A percentile compares a stretch with the other conserved stretches of the same genome.
Evolutionary conservation across 805 yeast genomes (phyloP).

Genomic region (Lachancea waltii): DNA sequence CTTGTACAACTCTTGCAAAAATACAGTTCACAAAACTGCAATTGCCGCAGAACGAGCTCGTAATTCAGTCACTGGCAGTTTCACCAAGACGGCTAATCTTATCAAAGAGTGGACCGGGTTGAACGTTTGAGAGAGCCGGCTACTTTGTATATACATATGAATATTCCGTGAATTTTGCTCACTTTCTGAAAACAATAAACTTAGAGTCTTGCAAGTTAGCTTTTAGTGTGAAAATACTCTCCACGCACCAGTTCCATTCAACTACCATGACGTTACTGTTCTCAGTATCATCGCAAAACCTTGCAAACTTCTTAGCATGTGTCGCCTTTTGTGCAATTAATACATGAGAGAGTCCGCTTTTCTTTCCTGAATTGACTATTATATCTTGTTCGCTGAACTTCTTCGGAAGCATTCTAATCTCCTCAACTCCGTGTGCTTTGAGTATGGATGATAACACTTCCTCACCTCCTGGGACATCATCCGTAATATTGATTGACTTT

Average conservation of each 20-base stretch:
- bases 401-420: conserved; percentile 18
- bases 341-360: conserved; percentile 16
- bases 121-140: conserved; percentile 10
- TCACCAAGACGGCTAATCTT: conserved; percentile 2
- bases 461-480: conserved; percentile 27
- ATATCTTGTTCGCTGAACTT: conserved; percentile 18
- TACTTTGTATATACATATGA: neutral
- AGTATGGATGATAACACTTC: conserved; percentile 23
- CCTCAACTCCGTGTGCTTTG: conserved; percentile 23
- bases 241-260: conserved; percentile 33
- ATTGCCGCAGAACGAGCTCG: neutral
- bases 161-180: neutral
- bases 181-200: conserved; percentile 10
- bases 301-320: conserved; percentile 25
- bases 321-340: conserved; percentile 27
- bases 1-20: conserved; percentile 5
- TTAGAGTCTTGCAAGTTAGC: conserved; percentile 8
- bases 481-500: conserved; percentile 17
- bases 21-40: conserved; percentile 3
- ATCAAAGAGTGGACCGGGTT: conserved; percentile 23
- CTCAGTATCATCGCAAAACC: conserved; percentile 8
- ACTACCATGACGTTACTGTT: conserved; percentile 19
- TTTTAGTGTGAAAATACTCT: conserved; percentile 24
- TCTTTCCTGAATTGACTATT: conserved; percentile 8
- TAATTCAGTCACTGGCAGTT: conserved; percentile 2